phyloP scores from a whole-genome alignment of 768 basidiomycete species.

The Lactifluus piperatus region DNA sequence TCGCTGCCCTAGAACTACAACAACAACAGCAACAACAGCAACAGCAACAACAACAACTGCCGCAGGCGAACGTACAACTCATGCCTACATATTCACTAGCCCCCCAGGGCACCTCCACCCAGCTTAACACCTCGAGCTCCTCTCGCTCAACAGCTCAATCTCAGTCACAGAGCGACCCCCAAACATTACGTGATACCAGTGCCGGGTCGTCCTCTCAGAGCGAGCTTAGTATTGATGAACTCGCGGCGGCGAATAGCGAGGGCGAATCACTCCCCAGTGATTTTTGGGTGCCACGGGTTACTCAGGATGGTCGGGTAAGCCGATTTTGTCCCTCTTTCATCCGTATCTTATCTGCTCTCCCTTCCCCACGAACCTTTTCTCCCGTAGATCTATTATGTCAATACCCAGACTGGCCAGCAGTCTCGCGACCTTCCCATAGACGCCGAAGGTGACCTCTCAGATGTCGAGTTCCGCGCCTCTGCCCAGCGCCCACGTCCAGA shows the following conservation, averaged over 20 bases:
- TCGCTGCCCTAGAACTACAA: conserved; percentile 39
- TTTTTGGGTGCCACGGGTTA: conserved; percentile 88
- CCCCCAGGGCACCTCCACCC: conserved; percentile 24
- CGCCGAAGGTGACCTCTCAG: conserved; percentile 53
- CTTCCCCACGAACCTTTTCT: background rate
- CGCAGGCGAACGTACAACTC: background rate
- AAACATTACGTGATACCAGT: conserved; percentile 49
- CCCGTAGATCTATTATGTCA: conserved; percentile 88
- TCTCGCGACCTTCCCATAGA: conserved; percentile 80
- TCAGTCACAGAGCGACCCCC: conserved; percentile 36
- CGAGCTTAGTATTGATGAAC: conserved; percentile 30
- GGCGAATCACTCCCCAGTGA: conserved; percentile 44
- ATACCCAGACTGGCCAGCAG: conserved; percentile 77
- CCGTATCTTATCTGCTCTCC: background rate
- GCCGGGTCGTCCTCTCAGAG: conserved; percentile 25
- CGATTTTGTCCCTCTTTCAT: conserved; percentile 2
- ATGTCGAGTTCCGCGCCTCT: conserved; percentile 52
- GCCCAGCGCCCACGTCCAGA: conserved; percentile 45
- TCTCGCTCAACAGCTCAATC: conserved; percentile 2
- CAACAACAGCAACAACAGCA: conserved; percentile 16
- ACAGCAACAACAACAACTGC: background rate
- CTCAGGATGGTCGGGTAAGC: conserved; percentile 72
- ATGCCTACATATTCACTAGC: conserved; percentile 13
- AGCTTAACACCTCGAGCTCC: conserved; percentile 34
- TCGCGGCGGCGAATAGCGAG: conserved; percentile 24